Evolutionary conservation across 1,284 basidiomycete genomes (phyloP).

Genomic region (Ceratobasidium sp.): DNA sequence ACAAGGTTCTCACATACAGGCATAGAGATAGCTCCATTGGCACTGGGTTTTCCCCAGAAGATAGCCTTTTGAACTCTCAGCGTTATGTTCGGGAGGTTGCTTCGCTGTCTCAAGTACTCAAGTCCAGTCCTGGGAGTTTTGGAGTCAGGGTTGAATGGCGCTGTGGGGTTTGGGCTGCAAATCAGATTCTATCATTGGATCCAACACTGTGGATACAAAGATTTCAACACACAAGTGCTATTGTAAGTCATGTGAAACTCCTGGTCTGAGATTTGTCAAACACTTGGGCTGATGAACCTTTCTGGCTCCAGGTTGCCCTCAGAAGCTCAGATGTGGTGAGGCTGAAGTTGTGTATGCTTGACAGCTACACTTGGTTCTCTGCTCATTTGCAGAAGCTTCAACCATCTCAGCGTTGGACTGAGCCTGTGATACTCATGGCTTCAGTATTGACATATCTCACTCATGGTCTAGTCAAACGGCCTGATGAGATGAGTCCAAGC

Average conservation of each 20-base stretch:
- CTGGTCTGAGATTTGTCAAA: too few species aligned
- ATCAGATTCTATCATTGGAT: not conserved
- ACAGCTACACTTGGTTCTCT: constrained; percentile 11
- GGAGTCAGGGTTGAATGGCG: constrained; percentile 5
- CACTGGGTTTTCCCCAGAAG: constrained; percentile 14
- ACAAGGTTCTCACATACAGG: constrained; percentile 22
- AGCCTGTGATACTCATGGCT: constrained; percentile 1
- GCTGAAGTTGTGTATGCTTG: not conserved
- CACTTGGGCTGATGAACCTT: too few species aligned
- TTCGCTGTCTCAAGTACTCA: not conserved
- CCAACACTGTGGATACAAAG: not conserved
- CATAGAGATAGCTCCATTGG: constrained; percentile 34
- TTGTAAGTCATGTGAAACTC: constrained; percentile 14
- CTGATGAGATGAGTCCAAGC: constrained; percentile 28
- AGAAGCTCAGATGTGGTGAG: not conserved
- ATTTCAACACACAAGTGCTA: not conserved
- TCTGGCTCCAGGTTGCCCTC: constrained; percentile 3
- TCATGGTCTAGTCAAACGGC: constrained; percentile 33
- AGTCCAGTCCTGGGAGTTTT: not conserved
- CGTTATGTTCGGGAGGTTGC: not conserved
- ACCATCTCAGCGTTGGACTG: not conserved
- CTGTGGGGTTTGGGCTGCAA: constrained; percentile 3
- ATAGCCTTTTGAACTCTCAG: not conserved
- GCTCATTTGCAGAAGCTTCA: not conserved
- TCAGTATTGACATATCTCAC: constrained; percentile 16